Evolutionary conservation across 1,284 basidiomycete genomes (phyloP).

Genomic region (Hypsizygus ulmarius): DNA sequence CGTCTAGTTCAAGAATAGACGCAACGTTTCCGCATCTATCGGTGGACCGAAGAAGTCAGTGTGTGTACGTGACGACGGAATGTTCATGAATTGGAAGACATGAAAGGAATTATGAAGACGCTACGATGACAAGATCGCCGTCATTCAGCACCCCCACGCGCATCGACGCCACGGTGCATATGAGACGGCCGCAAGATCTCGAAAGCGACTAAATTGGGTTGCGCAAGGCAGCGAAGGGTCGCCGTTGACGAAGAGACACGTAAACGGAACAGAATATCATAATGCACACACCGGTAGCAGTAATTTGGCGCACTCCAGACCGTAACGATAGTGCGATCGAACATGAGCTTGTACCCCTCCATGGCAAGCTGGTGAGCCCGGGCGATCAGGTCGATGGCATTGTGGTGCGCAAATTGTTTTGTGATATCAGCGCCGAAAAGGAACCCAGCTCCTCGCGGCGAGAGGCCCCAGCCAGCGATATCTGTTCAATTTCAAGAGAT

Average conservation of each 20-base stretch:
- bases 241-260: too few species aligned
- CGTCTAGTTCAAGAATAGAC: slow-evolving; percentile 89
- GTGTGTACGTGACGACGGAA: background rate
- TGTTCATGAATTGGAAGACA: background rate
- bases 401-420: slow-evolving; percentile 85
- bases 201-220: background rate
- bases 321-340: slow-evolving; percentile 93
- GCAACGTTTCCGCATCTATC: slow-evolving; percentile 91
- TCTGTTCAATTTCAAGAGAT: too few species aligned
- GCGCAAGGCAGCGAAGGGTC: too few species aligned
- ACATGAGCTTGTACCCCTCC: slow-evolving; percentile 99
- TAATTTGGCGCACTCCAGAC: slow-evolving; percentile 99
- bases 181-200: too few species aligned
- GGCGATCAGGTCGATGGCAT: slow-evolving; percentile 93
- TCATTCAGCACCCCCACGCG: slow-evolving; percentile 3
- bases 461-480: slow-evolving; percentile 92
- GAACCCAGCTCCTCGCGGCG: slow-evolving; percentile 95
- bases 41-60: slow-evolving; percentile 11
- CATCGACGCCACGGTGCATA: background rate
- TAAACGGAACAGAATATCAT: background rate
- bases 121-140: slow-evolving; percentile 1
- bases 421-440: slow-evolving; percentile 94
- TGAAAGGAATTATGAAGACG: background rate
- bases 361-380: slow-evolving; percentile 97
- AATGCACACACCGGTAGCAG: slow-evolving; percentile 85